These are phyloP conservation scores for Pestalotiopsis sp. DNA, from an alignment of 2,329 filamentous ascomycete species.

Conservation along the genomic window DNA sequence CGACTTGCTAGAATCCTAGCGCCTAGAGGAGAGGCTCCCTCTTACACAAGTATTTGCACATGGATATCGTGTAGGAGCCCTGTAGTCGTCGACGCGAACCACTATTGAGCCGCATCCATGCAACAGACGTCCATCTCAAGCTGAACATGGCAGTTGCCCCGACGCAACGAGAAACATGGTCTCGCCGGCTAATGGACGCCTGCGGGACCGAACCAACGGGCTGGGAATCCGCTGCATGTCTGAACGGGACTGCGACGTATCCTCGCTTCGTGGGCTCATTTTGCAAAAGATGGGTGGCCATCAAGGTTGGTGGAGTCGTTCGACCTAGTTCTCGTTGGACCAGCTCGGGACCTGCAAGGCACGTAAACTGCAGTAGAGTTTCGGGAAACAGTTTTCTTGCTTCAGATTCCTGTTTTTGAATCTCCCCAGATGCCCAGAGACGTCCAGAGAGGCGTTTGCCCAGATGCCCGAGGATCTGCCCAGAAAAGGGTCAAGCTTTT, in stretches of 20 bases:
- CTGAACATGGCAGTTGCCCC: neutral
- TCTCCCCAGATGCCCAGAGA: neutral
- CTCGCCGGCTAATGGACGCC: neutral
- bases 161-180: neutral
- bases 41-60: neutral
- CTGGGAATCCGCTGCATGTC: neutral
- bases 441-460: neutral
- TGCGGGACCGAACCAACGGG: slow-evolving; percentile 1
- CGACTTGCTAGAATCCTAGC: neutral
- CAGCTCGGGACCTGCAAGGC: neutral
- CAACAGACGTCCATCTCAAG: neutral
- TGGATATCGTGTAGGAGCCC: neutral
- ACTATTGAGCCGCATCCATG: slow-evolving; percentile 1
- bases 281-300: neutral
- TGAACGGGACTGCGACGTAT: neutral
- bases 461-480: neutral
- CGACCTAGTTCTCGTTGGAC: neutral
- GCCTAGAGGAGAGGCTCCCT: neutral
- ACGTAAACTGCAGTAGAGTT: neutral
- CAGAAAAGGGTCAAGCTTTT: neutral
- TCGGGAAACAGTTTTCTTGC: neutral
- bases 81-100: neutral
- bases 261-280: slow-evolving; percentile 1
- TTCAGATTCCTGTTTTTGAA: neutral
- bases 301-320: slow-evolving; percentile 8